Conservation (phyloP, 164 flowering plant genomes). For the Liquidambar formosana region DNA sequence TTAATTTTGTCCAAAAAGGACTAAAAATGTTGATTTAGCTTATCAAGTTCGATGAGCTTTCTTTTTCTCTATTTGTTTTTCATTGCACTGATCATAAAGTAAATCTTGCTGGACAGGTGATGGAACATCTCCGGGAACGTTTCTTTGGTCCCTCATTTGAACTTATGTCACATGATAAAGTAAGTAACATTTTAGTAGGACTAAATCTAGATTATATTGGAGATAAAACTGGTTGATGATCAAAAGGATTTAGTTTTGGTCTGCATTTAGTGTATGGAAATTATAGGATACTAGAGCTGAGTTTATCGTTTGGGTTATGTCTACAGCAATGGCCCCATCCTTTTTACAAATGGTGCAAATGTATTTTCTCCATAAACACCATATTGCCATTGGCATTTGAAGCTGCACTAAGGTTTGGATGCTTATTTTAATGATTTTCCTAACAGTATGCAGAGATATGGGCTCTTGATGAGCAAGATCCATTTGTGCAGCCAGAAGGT, state of each 20-base stretch:
- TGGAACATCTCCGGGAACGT: constrained; percentile 84
- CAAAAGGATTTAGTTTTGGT: too few species aligned
- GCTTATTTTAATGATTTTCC: not conserved
- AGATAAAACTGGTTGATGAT: too few species aligned
- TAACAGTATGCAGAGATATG: constrained; percentile 84
- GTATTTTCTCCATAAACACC: too few species aligned
- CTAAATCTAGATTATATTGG: not conserved
- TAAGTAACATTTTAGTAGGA: constrained; percentile 27
- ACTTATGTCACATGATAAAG: constrained; percentile 85
- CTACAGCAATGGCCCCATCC: too few species aligned
- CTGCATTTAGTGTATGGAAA: not conserved
- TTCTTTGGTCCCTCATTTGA: constrained; percentile 91
- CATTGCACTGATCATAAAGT: not conserved
- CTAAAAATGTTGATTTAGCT: too few species aligned
- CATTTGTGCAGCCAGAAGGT: constrained; percentile 74
- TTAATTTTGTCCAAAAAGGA: too few species aligned
- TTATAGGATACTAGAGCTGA: not conserved
- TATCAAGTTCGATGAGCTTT: not conserved
- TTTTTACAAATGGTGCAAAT: too few species aligned
- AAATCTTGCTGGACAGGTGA: constrained; percentile 36
- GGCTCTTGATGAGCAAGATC: constrained; percentile 91
- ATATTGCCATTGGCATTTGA: not conserved
- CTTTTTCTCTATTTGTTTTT: not conserved
- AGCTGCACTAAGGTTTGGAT: not conserved
- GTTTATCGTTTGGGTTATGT: not conserved